phyloP scores from a whole-genome alignment of 169 alveolate species.

The Plasmodium cynomolgi region DNA sequence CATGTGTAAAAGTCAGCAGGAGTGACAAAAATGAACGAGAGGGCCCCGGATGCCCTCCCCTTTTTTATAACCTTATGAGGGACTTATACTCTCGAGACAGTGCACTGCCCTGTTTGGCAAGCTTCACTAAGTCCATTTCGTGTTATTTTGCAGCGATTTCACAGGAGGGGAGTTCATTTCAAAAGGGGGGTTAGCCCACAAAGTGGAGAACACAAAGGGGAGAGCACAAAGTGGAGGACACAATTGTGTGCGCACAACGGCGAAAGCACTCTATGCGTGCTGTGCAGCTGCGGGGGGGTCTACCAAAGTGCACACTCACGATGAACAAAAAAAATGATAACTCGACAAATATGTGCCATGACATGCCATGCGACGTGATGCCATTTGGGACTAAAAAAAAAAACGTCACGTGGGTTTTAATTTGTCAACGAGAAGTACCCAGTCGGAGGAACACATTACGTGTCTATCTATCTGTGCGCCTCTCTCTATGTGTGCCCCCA shows the following conservation, averaged over 20 bases:
- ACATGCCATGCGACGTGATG: background rate
- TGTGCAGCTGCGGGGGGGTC: background rate
- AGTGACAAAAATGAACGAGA: background rate
- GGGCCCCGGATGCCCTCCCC: background rate
- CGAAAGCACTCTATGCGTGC: background rate
- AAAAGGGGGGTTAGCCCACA: background rate
- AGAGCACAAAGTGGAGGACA: background rate
- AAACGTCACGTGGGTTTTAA: background rate
- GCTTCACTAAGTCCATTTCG: slow-evolving; percentile 24
- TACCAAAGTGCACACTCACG: background rate
- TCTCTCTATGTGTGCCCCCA: background rate
- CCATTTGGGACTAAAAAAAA: background rate
- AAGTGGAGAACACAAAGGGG: background rate
- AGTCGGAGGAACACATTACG: background rate
- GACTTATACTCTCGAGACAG: slow-evolving; percentile 25
- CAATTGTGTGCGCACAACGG: background rate
- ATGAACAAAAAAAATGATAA: background rate
- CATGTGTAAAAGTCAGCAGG: background rate
- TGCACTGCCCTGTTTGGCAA: slow-evolving; percentile 4
- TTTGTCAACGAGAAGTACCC: background rate
- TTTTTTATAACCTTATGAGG: slow-evolving; percentile 31
- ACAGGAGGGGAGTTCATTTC: background rate
- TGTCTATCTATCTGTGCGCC: background rate
- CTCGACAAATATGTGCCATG: background rate
- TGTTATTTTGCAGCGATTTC: background rate